These are phyloP conservation scores for Trichophyton rubrum DNA, from an alignment of 2,329 filamentous ascomycete species.

Conservation along the genomic window DNA sequence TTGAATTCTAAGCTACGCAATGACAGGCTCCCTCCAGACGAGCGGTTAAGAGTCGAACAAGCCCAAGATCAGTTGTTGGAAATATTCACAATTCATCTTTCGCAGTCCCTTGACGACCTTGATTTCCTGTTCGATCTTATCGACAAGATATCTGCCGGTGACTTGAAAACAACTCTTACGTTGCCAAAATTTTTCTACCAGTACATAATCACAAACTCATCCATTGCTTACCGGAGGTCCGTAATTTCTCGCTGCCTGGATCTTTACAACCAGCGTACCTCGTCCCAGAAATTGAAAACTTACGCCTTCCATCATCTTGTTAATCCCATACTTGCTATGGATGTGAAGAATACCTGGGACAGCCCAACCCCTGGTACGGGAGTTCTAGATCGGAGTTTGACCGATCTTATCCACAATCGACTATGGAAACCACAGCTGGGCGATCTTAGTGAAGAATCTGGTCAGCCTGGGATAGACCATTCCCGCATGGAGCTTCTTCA, in stretches of 20 bases:
- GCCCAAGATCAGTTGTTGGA: constrained; percentile 76
- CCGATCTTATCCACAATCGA: constrained; percentile 79
- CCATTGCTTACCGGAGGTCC: constrained; percentile 72
- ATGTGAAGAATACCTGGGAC: constrained; percentile 73
- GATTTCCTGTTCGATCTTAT: constrained; percentile 77
- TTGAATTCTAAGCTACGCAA: constrained; percentile 61
- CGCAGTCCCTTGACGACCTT: constrained; percentile 59
- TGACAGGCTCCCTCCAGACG: constrained; percentile 55
- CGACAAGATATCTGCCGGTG: constrained; percentile 68
- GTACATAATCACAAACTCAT: constrained; percentile 69
- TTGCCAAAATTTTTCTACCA: constrained; percentile 75
- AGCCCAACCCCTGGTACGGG: constrained; percentile 48
- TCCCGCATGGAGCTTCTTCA: constrained; percentile 93
- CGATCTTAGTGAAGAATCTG: constrained; percentile 70
- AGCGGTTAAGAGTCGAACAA: constrained; percentile 79
- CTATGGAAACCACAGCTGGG: constrained; percentile 85
- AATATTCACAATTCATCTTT: constrained; percentile 70
- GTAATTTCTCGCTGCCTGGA: constrained; percentile 79
- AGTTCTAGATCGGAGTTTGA: constrained; percentile 74
- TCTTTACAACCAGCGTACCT: constrained; percentile 64
- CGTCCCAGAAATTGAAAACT: constrained; percentile 79
- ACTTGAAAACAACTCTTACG: constrained; percentile 63
- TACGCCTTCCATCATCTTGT: constrained; percentile 86
- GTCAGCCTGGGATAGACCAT: constrained; percentile 80
- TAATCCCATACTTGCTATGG: constrained; percentile 93